Evolutionary conservation across 139 green algal genomes (phyloP).

Genomic region (Haematococcus lacustris): DNA sequence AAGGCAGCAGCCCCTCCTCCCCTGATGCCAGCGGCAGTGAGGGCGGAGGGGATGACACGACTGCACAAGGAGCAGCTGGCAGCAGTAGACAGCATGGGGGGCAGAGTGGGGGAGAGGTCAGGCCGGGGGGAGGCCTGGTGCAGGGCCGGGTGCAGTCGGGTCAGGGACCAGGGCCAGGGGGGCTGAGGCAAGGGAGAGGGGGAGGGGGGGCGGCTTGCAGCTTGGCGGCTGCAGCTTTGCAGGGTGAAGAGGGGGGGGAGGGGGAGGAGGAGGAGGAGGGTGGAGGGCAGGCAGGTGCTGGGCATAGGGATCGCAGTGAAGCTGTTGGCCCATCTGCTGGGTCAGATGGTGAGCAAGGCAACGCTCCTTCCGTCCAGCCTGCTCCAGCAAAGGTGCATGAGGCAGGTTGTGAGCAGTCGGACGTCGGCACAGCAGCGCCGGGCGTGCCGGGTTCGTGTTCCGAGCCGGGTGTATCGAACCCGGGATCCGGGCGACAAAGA

Average conservation of each 20-base stretch:
- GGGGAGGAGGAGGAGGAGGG: neutral
- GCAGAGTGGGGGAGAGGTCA: neutral
- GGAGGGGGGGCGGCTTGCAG: neutral
- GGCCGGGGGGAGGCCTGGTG: neutral
- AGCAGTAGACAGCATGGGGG: neutral
- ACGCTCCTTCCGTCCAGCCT: too few species aligned
- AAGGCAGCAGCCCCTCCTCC: neutral
- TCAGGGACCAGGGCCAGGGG: neutral
- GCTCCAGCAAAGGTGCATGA: too few species aligned
- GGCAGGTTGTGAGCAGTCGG: neutral
- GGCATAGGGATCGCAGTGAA: neutral
- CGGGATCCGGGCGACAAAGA: too few species aligned
- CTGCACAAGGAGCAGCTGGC: too few species aligned
- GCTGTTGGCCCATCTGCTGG: neutral
- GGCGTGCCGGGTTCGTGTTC: neutral
- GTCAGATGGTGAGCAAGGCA: neutral
- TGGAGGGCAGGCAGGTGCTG: neutral
- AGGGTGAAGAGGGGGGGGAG: neutral
- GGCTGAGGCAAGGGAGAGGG: neutral
- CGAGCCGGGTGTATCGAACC: too few species aligned
- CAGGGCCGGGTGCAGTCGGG: constrained; percentile 2
- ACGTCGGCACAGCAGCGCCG: neutral
- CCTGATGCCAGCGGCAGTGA: constrained; percentile 19
- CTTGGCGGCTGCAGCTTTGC: neutral
- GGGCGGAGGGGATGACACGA: constrained; percentile 11